These are phyloP conservation scores for Alternaria incomplexa DNA, from an alignment of 2,329 filamentous ascomycete species.

Conservation along the genomic window DNA sequence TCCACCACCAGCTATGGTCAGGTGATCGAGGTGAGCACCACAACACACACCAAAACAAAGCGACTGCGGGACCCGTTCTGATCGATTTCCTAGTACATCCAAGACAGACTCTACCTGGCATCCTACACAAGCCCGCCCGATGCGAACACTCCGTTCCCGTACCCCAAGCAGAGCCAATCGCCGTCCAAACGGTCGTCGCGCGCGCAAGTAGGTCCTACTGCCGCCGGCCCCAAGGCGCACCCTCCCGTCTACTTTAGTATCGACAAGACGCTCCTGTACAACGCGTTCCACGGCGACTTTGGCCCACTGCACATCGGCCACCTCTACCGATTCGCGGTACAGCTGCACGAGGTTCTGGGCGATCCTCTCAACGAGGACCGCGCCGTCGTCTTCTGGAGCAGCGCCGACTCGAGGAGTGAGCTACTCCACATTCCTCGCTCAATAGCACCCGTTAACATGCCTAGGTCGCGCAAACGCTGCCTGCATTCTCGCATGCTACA, in stretches of 20 bases:
- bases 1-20: conserved; percentile 71
- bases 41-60: conserved; percentile 33
- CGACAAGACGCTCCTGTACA: conserved; percentile 91
- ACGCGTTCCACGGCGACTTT: conserved; percentile 98
- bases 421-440: background rate
- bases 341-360: conserved; percentile 93
- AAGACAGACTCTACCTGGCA: conserved; percentile 93
- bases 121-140: conserved; percentile 86
- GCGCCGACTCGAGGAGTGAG: conserved; percentile 86
- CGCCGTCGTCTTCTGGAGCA: conserved; percentile 95
- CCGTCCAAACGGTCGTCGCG: conserved; percentile 78
- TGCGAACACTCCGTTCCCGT: conserved; percentile 84
- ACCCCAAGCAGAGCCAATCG: conserved; percentile 69
- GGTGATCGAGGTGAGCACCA: conserved; percentile 88
- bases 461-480: conserved; percentile 89
- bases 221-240: conserved; percentile 59
- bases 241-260: conserved; percentile 94
- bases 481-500: conserved; percentile 95
- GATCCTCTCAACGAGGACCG: conserved; percentile 88
- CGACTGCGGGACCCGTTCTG: conserved; percentile 13
- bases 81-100: conserved; percentile 27
- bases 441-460: conserved; percentile 22
- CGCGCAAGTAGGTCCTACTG: conserved; percentile 64
- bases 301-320: conserved; percentile 97
- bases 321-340: conserved; percentile 92